phyloP scores from a whole-genome alignment of 2,329 filamentous ascomycete species.

The Colletotrichum somersetense region DNA sequence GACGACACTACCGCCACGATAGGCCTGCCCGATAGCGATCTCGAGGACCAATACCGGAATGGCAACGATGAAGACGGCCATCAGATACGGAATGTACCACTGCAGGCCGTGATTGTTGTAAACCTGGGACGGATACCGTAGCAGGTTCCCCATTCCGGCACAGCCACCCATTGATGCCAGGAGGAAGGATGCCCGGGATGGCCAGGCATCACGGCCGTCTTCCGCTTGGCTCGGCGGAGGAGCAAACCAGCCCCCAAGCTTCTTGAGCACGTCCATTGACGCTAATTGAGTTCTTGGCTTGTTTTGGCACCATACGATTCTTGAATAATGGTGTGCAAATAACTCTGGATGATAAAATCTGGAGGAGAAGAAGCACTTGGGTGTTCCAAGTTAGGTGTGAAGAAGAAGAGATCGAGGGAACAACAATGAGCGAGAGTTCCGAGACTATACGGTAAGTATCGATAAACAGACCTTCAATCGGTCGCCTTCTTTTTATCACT shows the following conservation, averaged over 20 bases:
- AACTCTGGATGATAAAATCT: constrained; percentile 18
- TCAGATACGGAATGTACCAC: constrained; percentile 70
- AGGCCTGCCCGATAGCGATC: constrained; percentile 77
- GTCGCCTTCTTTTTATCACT: constrained; percentile 11
- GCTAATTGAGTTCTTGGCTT: neutral
- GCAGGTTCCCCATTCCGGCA: constrained; percentile 69
- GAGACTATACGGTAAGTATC: constrained; percentile 22
- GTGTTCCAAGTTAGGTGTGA: neutral
- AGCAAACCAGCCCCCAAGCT: constrained; percentile 50
- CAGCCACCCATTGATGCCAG: constrained; percentile 71
- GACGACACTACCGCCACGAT: constrained; percentile 67
- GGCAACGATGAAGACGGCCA: constrained; percentile 67
- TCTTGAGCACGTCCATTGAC: constrained; percentile 46
- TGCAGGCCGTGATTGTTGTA: constrained; percentile 72
- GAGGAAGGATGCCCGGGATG: constrained; percentile 66
- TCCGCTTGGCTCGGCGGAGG: constrained; percentile 53
- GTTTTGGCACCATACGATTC: neutral
- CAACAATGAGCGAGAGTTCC: neutral
- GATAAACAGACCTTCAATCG: neutral
- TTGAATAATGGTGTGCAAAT: constrained; percentile 16
- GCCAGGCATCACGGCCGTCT: constrained; percentile 66
- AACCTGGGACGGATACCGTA: constrained; percentile 69
- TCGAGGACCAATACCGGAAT: constrained; percentile 69
- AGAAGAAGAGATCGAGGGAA: neutral
- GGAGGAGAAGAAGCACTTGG: constrained; percentile 2